Evolutionary conservation across 768 basidiomycete species (phyloP), one percentile per base, ranked within the genome.

Genomic region (Paxillus rubicundulus): DNA sequence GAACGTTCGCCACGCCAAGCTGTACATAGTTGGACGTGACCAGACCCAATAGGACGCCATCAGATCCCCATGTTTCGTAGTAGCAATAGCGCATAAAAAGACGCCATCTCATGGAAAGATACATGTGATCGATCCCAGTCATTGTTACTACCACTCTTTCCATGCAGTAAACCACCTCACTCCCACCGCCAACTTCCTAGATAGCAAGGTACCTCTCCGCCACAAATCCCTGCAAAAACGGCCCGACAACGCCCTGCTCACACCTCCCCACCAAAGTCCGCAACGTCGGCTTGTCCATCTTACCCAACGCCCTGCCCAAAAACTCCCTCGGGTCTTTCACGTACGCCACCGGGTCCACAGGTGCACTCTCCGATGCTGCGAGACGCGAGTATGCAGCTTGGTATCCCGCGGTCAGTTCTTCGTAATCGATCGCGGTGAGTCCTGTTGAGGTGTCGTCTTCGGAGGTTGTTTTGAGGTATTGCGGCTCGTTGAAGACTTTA

Each of bases 311-410:
- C 53, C 76, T 73, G 0, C 80, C 76, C 20, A 85, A 66, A 54
- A 76, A 85, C 42, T 73, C 74, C 42, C 77, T 70, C n/a, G 82
- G 79, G 58, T 87, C 76, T 17, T 69, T 71, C 2, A 85, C 77
- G 61, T 85, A 81, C 10, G 71, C 78, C 9, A 86, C 81, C 0
- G 85, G 84, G 65, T 92, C 90, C 1, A 65, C 69, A 38, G 77
- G 74, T 0, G 68, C 68, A 1, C 70, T 71, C 58, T 90, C 88
- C 1, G 87, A 86, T 1, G 96, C 90, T 0, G 93, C 95, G 16
- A 98, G 79, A 33, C 88, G 82, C 47, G 93, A 93, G 73, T 95
- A 98, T 4, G 92, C 89, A 0, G 92, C 91, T 64, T 98, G 97
- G 70, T 98, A 98, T 1, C 93, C 91, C 6, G 87, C 87, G 2